Evolutionary conservation across 2,329 filamentous ascomycete genomes (phyloP).

Genomic region (Ophiostoma tasmaniense): DNA sequence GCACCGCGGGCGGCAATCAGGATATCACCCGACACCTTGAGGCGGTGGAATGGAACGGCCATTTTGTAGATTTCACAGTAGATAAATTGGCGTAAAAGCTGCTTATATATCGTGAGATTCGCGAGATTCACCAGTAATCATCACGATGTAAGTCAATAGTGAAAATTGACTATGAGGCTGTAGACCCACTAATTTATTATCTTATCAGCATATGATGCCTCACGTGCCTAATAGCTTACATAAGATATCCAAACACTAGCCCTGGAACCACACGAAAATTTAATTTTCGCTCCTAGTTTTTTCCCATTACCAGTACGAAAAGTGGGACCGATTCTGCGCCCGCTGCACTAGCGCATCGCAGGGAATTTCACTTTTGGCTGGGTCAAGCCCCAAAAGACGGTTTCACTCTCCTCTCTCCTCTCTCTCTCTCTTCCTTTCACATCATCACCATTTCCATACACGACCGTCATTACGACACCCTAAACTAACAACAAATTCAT

Average conservation of each 20-base stretch:
- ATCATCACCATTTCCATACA: conserved; percentile 13
- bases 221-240: neutral
- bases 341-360: neutral
- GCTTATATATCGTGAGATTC: neutral
- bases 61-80: conserved; percentile 10
- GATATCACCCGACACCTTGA: conserved; percentile 45
- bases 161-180: conserved; percentile 7
- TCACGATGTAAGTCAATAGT: conserved; percentile 4
- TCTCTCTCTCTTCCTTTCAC: neutral
- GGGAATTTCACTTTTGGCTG: conserved; percentile 1
- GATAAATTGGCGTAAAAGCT: neutral
- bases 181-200: neutral
- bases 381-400: neutral
- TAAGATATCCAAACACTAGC: neutral
- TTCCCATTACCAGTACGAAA: neutral
- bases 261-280: conserved; percentile 13
- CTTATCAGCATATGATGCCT: neutral
- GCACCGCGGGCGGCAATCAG: conserved; percentile 68
- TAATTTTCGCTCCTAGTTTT: conserved; percentile 2
- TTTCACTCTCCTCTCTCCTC: neutral
- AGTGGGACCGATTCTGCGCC: neutral
- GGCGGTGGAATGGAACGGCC: conserved; percentile 54
- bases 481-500: conserved; percentile 20
- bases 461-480: conserved; percentile 9
- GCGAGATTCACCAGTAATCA: neutral